Base-by-base conservation (phyloP, 1,284 basidiomycete genomes). In the Phlebopus sp. region DNA sequence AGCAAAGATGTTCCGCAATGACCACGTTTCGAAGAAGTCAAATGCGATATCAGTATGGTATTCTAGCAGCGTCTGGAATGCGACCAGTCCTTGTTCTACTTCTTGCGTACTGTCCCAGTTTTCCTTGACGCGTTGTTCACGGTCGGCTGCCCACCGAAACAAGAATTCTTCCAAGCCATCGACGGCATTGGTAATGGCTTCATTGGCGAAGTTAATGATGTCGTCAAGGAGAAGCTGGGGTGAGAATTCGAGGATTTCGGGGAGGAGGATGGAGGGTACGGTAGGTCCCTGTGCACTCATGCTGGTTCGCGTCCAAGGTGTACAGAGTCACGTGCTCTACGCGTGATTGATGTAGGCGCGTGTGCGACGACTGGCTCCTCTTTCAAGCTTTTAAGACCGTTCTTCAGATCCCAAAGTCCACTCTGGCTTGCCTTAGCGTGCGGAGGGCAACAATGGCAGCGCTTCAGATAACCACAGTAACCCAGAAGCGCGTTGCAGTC, bases 401-500 rank as follows among this genome's bases (percentile, higher is more conserved):
- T 42, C 7, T 23, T 18, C 7, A 27, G 17, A 42, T 92, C 92
- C 95, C 4, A 23, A 6, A 23, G 6, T 23, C 6, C 21, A 53
- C 80, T 81, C 60, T 94, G 27, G 27, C 27, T 29, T 8, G 90
- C 76, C 86, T 90, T 43, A 94, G 71, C 55, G 86, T 82, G 29
- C 90, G 90, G 18, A 90, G 77, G 23, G 82, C 85, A 17, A 84
- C 79, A 44, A 75, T 73, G 1, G 79, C 68, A 29, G 79, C 66
- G 29, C 89, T 89, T 59, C 86, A 85, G 60, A 91, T 81, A 53
- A 92, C 92, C 64, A 87, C 87, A 66, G 86, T 76, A 43, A 92
- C 92, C 46, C 94, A 72, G 15, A 62, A 66, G 48, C 62, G 62
- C 30, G 49, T 44, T 50, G 50, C 60, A 9, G 43, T 46, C 17